Base-by-base conservation (phyloP, 306 rosid species). In the Aeschynomene evenia region DNA sequence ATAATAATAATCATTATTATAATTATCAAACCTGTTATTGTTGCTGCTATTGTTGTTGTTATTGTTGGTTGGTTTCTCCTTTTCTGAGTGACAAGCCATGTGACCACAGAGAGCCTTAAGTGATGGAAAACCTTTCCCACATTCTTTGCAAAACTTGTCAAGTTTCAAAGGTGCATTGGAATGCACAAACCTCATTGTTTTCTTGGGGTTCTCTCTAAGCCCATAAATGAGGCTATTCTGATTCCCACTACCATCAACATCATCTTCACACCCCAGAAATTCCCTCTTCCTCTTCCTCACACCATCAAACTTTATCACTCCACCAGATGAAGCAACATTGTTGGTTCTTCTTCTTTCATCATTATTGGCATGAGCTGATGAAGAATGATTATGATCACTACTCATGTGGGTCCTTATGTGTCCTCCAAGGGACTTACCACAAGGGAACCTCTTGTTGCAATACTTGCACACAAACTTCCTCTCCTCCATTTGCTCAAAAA, bases 21-120 rank as follows among this genome's bases (percentile, higher is more conserved):
- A 1, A 28, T 28, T 28, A 28, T 28, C 18, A 43, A 43, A 43
- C 45, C 45, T 39, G n/a, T 39, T 39, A 7, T 39, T 77, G 49
- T 43, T 68, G 48, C 31, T 75, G 39, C 31, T 75, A 33, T 26
- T 26, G 29, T 14, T 10, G 14, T 7, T 39, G 13, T 7, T 77
- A 42, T 43, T 67, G 49, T 37, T 75, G 40, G 63, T 21, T 55
- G 79, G 75, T 61, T 70, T 87, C 40, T 87, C 95, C 55, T 82
- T 91, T 5, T 91, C 97, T 3, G 90, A 84, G 73, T 90, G 96
- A 79, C 83, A 82, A 66, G 93, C 96, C 98, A 93, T 88, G 85
- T 90, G 97, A 37, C 96, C 93, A 73, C 87, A 86, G 3, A 90
- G 77, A 75, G 97, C 94, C 75, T 93, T 89, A 84, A 83, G 55